A percentile compares a stretch with the other conserved stretches of the same genome.
These are phyloP conservation scores for Didymella lethalis DNA, from an alignment of 2,329 filamentous ascomycete genomes.

Conservation along the genomic window DNA sequence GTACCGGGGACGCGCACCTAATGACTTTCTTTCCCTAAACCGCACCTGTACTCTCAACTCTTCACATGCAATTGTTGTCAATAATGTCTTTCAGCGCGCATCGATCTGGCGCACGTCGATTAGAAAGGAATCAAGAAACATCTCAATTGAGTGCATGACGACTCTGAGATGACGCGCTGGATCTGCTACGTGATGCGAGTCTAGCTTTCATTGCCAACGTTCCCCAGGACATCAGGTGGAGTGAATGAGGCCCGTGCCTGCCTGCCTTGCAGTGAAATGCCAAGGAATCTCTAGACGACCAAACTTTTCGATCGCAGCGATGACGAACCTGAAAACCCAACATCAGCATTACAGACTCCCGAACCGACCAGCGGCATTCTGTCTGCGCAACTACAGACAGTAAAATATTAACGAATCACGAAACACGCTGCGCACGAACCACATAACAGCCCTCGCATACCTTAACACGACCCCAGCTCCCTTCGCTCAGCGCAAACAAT, in stretches of 20 bases:
- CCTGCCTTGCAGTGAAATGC: background rate
- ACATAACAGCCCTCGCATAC: conserved; percentile 3
- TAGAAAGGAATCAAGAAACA: conserved; percentile 34
- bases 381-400: conserved; percentile 42
- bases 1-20: conserved; percentile 34
- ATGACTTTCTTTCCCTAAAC: conserved; percentile 28
- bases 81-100: conserved; percentile 26
- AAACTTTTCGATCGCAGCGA: background rate
- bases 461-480: conserved; percentile 2
- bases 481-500: conserved; percentile 1
- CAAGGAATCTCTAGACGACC: background rate
- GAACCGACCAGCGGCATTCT: conserved; percentile 18
- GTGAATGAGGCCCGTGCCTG: conserved; percentile 7
- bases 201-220: conserved; percentile 1
- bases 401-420: background rate
- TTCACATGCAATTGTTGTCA: background rate
- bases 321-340: conserved; percentile 24
- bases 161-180: conserved; percentile 1
- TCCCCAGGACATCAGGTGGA: conserved; percentile 9
- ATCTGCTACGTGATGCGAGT: conserved; percentile 7
- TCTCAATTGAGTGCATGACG: conserved; percentile 28
- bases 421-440: background rate
- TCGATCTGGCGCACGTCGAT: conserved; percentile 28
- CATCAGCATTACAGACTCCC: conserved; percentile 11
- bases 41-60: conserved; percentile 16